A percentile compares a stretch with the other conserved stretches of the same genome.
Conservation (phyloP, 2,329 filamentous ascomycete genomes). For the Colletotrichum camelliae region DNA sequence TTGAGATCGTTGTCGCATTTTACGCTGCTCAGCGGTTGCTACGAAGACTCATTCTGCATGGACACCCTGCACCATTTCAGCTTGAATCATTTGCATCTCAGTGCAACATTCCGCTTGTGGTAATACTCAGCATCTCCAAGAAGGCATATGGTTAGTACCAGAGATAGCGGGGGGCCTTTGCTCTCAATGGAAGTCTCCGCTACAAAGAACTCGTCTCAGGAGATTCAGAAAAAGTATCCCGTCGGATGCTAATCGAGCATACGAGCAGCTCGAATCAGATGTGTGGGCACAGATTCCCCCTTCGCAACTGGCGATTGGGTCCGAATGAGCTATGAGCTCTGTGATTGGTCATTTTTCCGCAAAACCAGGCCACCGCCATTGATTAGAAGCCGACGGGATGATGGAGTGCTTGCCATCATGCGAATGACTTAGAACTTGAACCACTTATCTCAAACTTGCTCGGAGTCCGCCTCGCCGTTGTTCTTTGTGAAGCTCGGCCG, state of each 20-base stretch:
- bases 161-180: no score
- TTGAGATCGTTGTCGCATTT: neutral
- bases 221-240: neutral
- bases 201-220: neutral
- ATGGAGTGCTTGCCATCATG: neutral
- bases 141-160: no score
- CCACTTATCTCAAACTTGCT: neutral
- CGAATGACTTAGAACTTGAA: neutral
- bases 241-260: neutral
- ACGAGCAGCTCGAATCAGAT: neutral
- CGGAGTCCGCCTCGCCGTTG: neutral
- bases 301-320: neutral
- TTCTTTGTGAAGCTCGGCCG: neutral
- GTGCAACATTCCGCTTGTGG: neutral
- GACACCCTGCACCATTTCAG: neutral
- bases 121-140: no score
- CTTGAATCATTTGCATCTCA: rapidly evolving
- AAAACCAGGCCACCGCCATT: neutral
- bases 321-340: neutral
- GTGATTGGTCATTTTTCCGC: neutral
- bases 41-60: neutral
- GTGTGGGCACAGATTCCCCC: neutral
- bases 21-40: rapidly evolving
- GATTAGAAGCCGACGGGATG: neutral
- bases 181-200: neutral